Evolutionary conservation across 2,329 filamentous ascomycete species (phyloP), one percentile per base, ranked within the genome.

Genomic region (Ciborinia camelliae): DNA sequence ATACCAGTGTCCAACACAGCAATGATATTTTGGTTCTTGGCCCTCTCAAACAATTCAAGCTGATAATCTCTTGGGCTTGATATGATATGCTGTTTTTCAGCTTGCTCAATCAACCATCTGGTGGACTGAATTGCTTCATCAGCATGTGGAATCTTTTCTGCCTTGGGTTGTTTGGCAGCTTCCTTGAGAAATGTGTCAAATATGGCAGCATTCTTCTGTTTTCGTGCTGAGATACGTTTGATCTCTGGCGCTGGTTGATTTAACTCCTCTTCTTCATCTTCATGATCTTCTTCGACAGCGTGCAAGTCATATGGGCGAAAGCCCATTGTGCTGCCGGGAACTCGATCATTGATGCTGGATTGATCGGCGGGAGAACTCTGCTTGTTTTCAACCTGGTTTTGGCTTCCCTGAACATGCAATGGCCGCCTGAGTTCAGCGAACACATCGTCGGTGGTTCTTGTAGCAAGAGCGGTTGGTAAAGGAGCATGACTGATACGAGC

Each of bases 61-160:
- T 99, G 95, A 73, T 98, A 99, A 72, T 97, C 92, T 57, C 94
- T 84, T 0, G 93, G 91, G 62, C 87, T 89, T 14, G 86, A 84
- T 66, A 95, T 92, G 62, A 92, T 90, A 43, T 77, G 80, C 28
- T 77, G 65, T 61, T 69, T 74, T 50, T 74, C 74, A 1, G 72
- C 68, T 37, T 75, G 71, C 47, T 75, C 70, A 15, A 76, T 68
- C 5, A 76, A 66, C 71, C 72, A 75, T 67, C 67, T 66, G 18
- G 71, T 69, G 37, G 72, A 73, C 53, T 75, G 73, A 26, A 68
- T 59, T 23, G 66, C 63, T 41, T 74, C 70, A 23, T 71, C 71
- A 4, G 63, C 18, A 39, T 47, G 26, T 30, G 62, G 23, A 20
- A 18, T 50, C 3, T 59, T 51, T 20, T 50, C 52, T 15, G 10